phyloP scores from a whole-genome alignment of 1,284 basidiomycete genomes.

The Volvariella volvacea region DNA sequence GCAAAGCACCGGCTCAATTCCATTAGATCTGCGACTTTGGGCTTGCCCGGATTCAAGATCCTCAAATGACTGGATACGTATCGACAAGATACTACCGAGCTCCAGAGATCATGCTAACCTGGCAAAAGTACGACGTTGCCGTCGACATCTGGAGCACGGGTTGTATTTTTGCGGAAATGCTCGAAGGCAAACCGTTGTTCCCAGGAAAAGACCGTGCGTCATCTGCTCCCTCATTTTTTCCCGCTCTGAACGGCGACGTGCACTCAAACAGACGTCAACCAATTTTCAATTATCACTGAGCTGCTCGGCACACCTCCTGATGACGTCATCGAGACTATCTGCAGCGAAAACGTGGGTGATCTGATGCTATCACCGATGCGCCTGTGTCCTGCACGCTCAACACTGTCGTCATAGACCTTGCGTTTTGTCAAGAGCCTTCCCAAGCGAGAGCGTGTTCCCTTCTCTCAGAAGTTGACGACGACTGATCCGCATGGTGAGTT shows the following conservation, averaged over 20 bases:
- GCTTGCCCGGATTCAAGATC: slow-evolving; percentile 93
- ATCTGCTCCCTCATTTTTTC: slow-evolving; percentile 9
- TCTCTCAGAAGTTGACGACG: slow-evolving; percentile 89
- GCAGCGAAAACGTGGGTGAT: slow-evolving; percentile 84
- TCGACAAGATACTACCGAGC: slow-evolving; percentile 99
- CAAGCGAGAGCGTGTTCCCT: slow-evolving; percentile 93
- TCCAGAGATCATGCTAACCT: slow-evolving; percentile 99
- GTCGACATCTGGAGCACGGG: slow-evolving; percentile 99
- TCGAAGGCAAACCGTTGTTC: slow-evolving; percentile 98
- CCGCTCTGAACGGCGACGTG: slow-evolving; percentile 8
- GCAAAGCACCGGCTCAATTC: slow-evolving; percentile 6
- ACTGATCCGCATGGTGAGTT: slow-evolving; percentile 77
- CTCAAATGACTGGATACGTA: slow-evolving; percentile 99
- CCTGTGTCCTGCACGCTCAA: slow-evolving; percentile 9
- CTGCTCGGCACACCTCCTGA: slow-evolving; percentile 96
- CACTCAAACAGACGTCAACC: slow-evolving; percentile 82
- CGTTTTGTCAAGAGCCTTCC: slow-evolving; percentile 97
- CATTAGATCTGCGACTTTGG: slow-evolving; percentile 96
- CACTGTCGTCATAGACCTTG: slow-evolving; percentile 66
- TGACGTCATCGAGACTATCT: slow-evolving; percentile 99
- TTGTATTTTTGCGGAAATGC: slow-evolving; percentile 99
- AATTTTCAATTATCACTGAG: slow-evolving; percentile 99
- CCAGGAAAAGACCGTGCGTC: slow-evolving; percentile 93
- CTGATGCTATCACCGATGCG: slow-evolving; percentile 15
- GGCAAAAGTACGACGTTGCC: slow-evolving; percentile 99